Conservation (phyloP, 371 early-diverging fungal species). For the Mortierella sp. region DNA sequence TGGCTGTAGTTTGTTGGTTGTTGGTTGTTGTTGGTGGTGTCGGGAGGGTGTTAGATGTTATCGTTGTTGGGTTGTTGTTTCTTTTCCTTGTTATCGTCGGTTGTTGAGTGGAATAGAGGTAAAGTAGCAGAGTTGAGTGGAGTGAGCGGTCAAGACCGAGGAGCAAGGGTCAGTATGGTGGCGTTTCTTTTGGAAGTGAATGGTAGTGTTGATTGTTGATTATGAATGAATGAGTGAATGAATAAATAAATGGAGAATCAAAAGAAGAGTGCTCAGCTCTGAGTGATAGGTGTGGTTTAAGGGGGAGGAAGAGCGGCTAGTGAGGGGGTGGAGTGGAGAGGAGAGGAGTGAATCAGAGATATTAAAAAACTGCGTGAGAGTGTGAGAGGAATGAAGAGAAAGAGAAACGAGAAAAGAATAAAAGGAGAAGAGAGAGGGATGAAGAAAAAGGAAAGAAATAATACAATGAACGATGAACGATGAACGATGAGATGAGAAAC, state of each 20-base stretch:
- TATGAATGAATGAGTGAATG: neutral
- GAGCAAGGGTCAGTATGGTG: neutral
- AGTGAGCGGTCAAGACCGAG: neutral
- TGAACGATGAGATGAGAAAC: neutral
- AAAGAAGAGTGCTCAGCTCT: neutral
- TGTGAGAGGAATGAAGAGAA: constrained; percentile 4
- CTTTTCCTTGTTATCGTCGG: neutral
- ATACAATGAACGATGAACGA: neutral
- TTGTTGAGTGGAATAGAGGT: neutral
- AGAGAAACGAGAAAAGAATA: neutral
- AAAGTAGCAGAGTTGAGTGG: neutral
- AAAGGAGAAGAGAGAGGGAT: neutral
- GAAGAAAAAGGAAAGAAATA: neutral
- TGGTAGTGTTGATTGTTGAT: neutral
- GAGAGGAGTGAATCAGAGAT: neutral
- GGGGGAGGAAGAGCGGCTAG: neutral
- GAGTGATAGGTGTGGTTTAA: neutral
- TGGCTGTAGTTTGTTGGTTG: neutral
- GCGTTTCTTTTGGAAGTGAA: neutral
- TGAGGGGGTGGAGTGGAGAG: neutral
- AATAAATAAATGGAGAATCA: neutral
- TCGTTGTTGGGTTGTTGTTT: neutral
- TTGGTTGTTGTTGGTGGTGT: neutral
- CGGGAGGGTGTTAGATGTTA: neutral
- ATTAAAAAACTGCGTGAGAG: neutral